Conservation (phyloP, 441 rosid species). For the Euphorbia celastroides region DNA sequence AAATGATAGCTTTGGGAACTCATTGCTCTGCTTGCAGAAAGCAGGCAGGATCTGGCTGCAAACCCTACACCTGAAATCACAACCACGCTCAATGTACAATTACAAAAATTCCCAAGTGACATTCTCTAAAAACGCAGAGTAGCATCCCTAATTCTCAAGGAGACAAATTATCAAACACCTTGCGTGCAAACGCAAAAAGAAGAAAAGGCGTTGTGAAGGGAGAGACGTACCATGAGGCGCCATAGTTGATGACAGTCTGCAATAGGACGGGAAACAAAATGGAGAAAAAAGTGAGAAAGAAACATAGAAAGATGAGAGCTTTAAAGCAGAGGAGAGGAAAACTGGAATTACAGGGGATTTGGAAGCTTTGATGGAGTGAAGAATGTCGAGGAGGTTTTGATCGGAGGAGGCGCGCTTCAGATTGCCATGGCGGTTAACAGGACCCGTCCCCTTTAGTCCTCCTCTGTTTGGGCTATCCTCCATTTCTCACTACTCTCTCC, state of each 20-base stretch:
- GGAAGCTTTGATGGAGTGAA: slow-evolving; percentile 46
- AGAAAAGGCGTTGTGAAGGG: background rate
- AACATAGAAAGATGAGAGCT: background rate
- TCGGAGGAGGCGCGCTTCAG: slow-evolving; percentile 50
- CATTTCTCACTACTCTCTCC: slow-evolving; percentile 17
- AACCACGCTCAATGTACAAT: background rate
- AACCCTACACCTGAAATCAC: slow-evolving; percentile 64
- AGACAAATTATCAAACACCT: slow-evolving; percentile 46
- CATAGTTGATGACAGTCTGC: slow-evolving; percentile 76
- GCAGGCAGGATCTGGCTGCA: slow-evolving; percentile 82
- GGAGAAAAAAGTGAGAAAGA: background rate
- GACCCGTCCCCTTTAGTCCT: slow-evolving; percentile 32
- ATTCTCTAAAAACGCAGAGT: background rate
- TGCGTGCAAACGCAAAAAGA: slow-evolving; percentile 14
- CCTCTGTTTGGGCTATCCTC: slow-evolving; percentile 27
- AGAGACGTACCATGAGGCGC: slow-evolving; percentile 68
- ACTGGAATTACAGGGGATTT: slow-evolving; percentile 33
- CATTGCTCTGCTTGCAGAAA: slow-evolving; percentile 63
- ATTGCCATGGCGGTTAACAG: slow-evolving; percentile 48
- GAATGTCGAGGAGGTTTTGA: slow-evolving; percentile 36
- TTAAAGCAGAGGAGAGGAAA: background rate
- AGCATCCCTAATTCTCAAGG: slow-evolving; percentile 10
- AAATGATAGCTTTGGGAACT: slow-evolving; percentile 56
- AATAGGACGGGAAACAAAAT: slow-evolving; percentile 15
- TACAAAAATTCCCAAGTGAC: background rate